Evolutionary conservation across 352 stramenopile genomes (phyloP).

Genomic region (Pythium biforme): DNA sequence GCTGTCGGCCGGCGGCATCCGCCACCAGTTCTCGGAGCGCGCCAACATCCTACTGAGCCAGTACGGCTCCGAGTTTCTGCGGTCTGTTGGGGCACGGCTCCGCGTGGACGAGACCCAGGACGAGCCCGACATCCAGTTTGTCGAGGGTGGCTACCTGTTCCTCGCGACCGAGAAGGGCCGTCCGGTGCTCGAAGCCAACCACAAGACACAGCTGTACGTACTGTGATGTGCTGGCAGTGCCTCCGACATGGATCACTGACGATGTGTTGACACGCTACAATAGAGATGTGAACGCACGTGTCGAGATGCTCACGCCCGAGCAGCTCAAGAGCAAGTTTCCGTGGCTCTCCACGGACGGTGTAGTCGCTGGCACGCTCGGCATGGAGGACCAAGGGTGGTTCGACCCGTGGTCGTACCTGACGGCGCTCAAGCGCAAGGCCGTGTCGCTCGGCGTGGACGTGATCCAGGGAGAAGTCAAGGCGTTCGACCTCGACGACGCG

Average conservation of each 20-base stretch:
- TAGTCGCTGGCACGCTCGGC: conserved; percentile 59
- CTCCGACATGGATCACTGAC: too few relatives aligned
- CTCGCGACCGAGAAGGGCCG: conserved; percentile 66
- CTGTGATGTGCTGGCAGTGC: too few relatives aligned
- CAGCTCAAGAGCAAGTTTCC: conserved; percentile 65
- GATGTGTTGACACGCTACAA: neutral
- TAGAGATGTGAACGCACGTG: conserved; percentile 43
- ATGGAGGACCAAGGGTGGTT: conserved; percentile 82
- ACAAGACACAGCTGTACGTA: conserved; percentile 42
- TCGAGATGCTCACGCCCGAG: conserved; percentile 50
- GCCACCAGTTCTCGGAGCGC: conserved; percentile 78
- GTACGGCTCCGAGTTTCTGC: conserved; percentile 77
- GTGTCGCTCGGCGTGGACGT: conserved; percentile 69
- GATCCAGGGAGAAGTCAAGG: conserved; percentile 66
- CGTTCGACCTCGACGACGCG: conserved; percentile 50
- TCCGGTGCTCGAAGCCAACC: conserved; percentile 59
- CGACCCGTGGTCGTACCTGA: conserved; percentile 79
- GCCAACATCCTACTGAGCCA: conserved; percentile 80
- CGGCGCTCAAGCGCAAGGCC: conserved; percentile 73
- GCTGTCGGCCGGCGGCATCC: conserved; percentile 74
- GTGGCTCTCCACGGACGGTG: conserved; percentile 70
- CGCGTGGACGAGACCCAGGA: conserved; percentile 51
- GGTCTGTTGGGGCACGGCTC: conserved; percentile 43
- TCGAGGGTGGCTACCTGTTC: conserved; percentile 83
- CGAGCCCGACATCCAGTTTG: conserved; percentile 70